Conservation (phyloP, 2,329 filamentous ascomycete genomes). For the Phyllosticta paracitricarpa region DNA sequence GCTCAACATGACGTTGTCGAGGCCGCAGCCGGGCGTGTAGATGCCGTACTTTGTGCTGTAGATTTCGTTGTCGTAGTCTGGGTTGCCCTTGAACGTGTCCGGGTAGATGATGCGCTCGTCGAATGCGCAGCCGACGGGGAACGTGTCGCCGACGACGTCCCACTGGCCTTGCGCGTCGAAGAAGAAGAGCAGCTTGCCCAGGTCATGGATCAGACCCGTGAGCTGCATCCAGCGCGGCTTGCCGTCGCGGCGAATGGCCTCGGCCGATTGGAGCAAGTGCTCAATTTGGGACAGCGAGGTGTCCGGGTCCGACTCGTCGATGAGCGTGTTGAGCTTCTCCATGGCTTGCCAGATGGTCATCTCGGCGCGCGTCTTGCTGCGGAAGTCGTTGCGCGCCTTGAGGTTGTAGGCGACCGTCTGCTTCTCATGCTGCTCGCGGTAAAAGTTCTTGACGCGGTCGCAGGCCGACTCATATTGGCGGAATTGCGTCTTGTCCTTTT, state of each 20-base stretch:
- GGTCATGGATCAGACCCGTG: constrained; percentile 66
- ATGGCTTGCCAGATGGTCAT: constrained; percentile 89
- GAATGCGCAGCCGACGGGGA: constrained; percentile 68
- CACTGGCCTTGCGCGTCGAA: constrained; percentile 80
- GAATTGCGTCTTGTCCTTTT: constrained; percentile 72
- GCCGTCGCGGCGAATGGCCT: constrained; percentile 78
- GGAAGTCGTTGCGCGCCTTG: constrained; percentile 62
- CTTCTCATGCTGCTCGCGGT: constrained; percentile 60
- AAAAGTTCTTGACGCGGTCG: constrained; percentile 79
- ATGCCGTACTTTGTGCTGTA: constrained; percentile 72
- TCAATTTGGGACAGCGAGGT: constrained; percentile 81
- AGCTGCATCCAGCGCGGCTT: constrained; percentile 77
- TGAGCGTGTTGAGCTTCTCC: constrained; percentile 81
- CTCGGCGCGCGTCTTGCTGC: constrained; percentile 56
- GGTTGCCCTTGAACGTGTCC: constrained; percentile 66
- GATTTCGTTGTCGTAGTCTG: constrained; percentile 59
- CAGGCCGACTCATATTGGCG: constrained; percentile 75
- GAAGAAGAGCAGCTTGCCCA: constrained; percentile 72
- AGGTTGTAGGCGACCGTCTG: constrained; percentile 81
- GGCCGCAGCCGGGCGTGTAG: constrained; percentile 66
- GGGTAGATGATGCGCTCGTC: constrained; percentile 72
- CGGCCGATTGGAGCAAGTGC: constrained; percentile 78
- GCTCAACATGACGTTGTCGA: constrained; percentile 80
- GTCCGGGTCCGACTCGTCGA: constrained; percentile 87
- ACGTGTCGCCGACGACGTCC: constrained; percentile 85